A percentile compares a stretch with the other conserved stretches of the same genome.
Conservation (phyloP, 2,329 filamentous ascomycete species). For the Grosmannia penicillata region DNA sequence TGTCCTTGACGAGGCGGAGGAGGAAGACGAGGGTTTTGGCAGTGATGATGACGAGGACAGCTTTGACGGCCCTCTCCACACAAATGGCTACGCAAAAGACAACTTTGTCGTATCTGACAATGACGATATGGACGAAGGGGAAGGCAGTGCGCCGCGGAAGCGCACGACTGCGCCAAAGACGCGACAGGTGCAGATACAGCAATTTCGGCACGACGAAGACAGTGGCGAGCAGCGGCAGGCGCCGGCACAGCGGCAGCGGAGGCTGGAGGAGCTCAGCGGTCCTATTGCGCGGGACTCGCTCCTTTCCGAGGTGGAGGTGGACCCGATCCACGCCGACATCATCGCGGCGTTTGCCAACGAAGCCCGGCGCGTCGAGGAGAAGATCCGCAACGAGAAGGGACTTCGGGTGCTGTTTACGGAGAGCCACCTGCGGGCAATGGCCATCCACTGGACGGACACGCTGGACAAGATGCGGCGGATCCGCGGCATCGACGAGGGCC, state of each 20-base stretch:
- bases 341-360: conserved; percentile 50
- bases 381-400: conserved; percentile 42
- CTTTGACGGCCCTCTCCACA: conserved; percentile 17
- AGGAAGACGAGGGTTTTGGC: conserved; percentile 18
- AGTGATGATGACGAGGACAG: conserved; percentile 15
- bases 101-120: conserved; percentile 26
- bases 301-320: conserved; percentile 24
- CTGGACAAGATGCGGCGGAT: conserved; percentile 49
- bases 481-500: conserved; percentile 44
- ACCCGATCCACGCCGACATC: conserved; percentile 40
- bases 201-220: conserved; percentile 4
- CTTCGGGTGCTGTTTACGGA: conserved; percentile 54
- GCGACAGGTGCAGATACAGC: conserved; percentile 9
- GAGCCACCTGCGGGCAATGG: conserved; percentile 57
- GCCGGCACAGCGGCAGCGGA: conserved; percentile 17
- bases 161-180: conserved; percentile 2
- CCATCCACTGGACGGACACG: conserved; percentile 49
- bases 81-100: conserved; percentile 30
- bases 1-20: not conserved
- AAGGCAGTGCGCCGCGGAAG: conserved; percentile 16
- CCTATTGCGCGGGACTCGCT: conserved; percentile 44
- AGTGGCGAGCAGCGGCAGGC: not conserved
- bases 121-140: conserved; percentile 13
- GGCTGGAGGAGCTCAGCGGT: conserved; percentile 29
- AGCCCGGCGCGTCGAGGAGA: conserved; percentile 45